Percentiles rank a stretch among this genome's conserved stretches.
phyloP scores from a whole-genome alignment of 768 basidiomycete genomes.

The Auriculariales sp. region DNA sequence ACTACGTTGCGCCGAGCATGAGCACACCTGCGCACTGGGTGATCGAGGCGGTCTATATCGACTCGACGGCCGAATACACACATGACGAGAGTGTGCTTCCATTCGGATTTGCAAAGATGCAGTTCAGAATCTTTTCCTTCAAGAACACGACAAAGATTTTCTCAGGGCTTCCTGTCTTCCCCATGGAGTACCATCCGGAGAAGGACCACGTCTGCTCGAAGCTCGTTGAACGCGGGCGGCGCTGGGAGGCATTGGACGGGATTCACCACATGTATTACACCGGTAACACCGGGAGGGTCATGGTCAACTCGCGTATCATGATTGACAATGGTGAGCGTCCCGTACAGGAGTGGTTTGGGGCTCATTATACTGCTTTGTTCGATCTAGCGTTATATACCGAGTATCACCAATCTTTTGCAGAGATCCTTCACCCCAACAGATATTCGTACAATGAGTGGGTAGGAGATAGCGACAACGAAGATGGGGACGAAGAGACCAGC shows the following conservation, averaged over 20 bases:
- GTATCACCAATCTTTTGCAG: not conserved
- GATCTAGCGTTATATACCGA: conserved; percentile 31
- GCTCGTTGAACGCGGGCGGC: conserved; percentile 34
- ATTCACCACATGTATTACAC: conserved; percentile 40
- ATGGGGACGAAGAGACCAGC: not conserved
- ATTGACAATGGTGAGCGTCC: conserved; percentile 36
- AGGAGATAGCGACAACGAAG: not conserved
- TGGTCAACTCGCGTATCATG: conserved; percentile 48
- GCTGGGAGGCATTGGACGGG: conserved; percentile 34
- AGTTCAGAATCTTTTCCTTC: conserved; percentile 27
- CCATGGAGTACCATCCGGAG: conserved; percentile 36
- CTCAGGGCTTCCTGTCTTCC: conserved; percentile 36
- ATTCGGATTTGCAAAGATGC: conserved; percentile 26
- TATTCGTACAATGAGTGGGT: not conserved
- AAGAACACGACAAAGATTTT: conserved; percentile 38
- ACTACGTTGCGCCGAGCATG: too few relatives aligned
- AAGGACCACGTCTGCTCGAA: conserved; percentile 24
- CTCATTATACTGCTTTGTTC: not conserved
- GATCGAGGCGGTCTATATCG: not conserved
- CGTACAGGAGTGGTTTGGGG: too few relatives aligned
- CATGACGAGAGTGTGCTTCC: conserved; percentile 15
- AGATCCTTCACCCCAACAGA: too few relatives aligned
- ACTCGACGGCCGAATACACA: not conserved
- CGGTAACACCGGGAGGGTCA: conserved; percentile 16
- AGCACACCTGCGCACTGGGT: not conserved